These are phyloP conservation scores for Trichophyton rubrum DNA, from an alignment of 2,329 filamentous ascomycete species.

Conservation along the genomic window DNA sequence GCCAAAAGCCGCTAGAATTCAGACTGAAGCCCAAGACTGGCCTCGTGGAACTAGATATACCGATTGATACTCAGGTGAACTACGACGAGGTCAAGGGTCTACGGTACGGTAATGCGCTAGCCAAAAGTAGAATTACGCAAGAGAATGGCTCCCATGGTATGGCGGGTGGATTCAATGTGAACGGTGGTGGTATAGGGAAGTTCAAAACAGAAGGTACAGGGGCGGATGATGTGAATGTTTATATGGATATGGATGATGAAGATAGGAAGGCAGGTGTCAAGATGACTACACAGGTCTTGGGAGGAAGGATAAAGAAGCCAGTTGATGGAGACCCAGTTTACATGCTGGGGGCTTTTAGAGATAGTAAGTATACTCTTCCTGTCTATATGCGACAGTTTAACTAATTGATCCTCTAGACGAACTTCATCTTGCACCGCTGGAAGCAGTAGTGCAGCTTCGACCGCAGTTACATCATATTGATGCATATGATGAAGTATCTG, in stretches of 20 bases:
- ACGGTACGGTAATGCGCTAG: constrained; percentile 66
- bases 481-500: constrained; percentile 56
- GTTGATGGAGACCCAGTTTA: constrained; percentile 61
- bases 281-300: constrained; percentile 68
- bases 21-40: constrained; percentile 72
- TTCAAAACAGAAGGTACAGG: constrained; percentile 11
- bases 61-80: constrained; percentile 56
- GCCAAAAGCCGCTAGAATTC: constrained; percentile 54
- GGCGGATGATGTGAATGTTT: background rate
- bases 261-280: constrained; percentile 37
- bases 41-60: constrained; percentile 86
- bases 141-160: constrained; percentile 58
- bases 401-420: constrained; percentile 45
- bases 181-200: constrained; percentile 16
- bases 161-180: constrained; percentile 55
- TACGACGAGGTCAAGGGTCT: constrained; percentile 79
- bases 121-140: constrained; percentile 40
- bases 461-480: constrained; percentile 91
- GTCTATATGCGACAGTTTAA: constrained; percentile 7
- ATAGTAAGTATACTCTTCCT: constrained; percentile 43
- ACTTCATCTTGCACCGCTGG: constrained; percentile 72
- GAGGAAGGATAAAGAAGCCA: constrained; percentile 61
- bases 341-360: constrained; percentile 85
- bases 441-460: constrained; percentile 73
- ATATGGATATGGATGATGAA: constrained; percentile 14